Percentiles rank a stretch among this genome's conserved stretches.
phyloP scores from a whole-genome alignment of 2,329 filamentous ascomycete genomes.

The Aspergillus brasiliensis region DNA sequence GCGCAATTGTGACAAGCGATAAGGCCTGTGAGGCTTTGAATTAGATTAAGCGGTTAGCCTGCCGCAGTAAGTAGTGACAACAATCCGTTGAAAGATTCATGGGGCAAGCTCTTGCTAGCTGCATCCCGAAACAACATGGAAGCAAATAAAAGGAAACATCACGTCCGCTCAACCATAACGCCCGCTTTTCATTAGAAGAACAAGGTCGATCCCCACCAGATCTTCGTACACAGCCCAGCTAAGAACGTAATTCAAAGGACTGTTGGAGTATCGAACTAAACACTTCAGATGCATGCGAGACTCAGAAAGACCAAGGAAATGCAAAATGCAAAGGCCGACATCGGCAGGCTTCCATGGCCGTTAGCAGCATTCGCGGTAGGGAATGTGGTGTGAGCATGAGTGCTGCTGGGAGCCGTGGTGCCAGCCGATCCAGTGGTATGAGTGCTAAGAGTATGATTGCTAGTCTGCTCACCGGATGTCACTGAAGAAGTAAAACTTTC shows the following conservation, averaged over 20 bases:
- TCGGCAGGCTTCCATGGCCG: background rate
- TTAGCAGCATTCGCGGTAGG: slow-evolving; percentile 25
- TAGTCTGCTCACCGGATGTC: background rate
- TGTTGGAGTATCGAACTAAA: background rate
- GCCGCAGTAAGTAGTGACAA: slow-evolving; percentile 8
- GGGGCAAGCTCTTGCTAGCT: background rate
- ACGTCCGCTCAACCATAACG: slow-evolving; percentile 3
- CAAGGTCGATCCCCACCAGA: slow-evolving; percentile 10
- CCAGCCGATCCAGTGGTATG: background rate
- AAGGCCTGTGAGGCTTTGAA: slow-evolving; percentile 2
- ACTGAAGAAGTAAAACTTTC: background rate
- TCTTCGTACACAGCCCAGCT: background rate
- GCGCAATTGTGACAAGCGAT: slow-evolving; percentile 4
- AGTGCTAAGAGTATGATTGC: slow-evolving; percentile 8
- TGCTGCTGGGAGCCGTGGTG: background rate
- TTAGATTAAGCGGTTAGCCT: slow-evolving; percentile 8
- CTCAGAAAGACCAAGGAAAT: slow-evolving; percentile 3
- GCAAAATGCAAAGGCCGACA: no score
- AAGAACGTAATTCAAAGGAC: background rate
- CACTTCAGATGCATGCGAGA: slow-evolving; percentile 1
- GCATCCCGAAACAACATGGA: slow-evolving; percentile 7
- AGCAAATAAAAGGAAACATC: slow-evolving; percentile 2
- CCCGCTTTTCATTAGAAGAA: slow-evolving; percentile 1
- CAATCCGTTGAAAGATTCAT: slow-evolving; percentile 7
- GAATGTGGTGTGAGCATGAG: background rate